Base-by-base conservation (phyloP, 176 grass and related monocot species). In the Avena insularis region DNA sequence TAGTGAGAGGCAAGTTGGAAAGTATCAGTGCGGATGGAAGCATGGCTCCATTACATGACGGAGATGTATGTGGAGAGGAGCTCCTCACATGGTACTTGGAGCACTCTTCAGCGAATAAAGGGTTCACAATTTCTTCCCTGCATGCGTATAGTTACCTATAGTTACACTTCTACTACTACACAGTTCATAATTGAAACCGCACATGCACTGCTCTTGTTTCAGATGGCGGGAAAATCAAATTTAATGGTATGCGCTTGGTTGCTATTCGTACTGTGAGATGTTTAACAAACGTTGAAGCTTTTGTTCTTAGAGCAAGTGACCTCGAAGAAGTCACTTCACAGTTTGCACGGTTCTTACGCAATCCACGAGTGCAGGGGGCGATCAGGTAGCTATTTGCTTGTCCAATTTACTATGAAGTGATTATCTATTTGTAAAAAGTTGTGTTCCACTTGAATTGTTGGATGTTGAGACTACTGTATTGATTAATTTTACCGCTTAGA, bases 51-150 rank as follows among this genome's bases (percentile, higher is more conserved):
- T 89, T 98, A 54, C 88, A 93, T 21, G 93, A 96, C 56, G 96
- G 96, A 89, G 93, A 96, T 83, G 92, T 98, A 64, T 98, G 96
- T 86, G 96, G 92, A 72, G 96, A 98, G 88, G 96, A 98, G 72
- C 93, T 98, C 79, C 92, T 98, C 58, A 98, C 96, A 0, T 98
- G 93, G 96, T 98, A 94, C 40, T 88, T 96, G 82, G 96, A 98
- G 79, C 90, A 96, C 89, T 87, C 93, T 85, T 95, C 95, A 31
- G 88, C 55, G 9, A 91, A 96, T 80, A 92, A 75, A 94, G 96
- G 96, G 96, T 98, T 27, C 63, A 27, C 75, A 85, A 47, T 77
- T 62, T 69, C n/a, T 86, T 6, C 23, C 19, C 12, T 69, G 12
- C 1, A 21, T 58, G 5, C 2, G 51, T 43, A 5, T 10, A 84